These are phyloP conservation scores for Dillenia turbinata DNA, from an alignment of 164 flowering plant genomes.

Conservation along the genomic window DNA sequence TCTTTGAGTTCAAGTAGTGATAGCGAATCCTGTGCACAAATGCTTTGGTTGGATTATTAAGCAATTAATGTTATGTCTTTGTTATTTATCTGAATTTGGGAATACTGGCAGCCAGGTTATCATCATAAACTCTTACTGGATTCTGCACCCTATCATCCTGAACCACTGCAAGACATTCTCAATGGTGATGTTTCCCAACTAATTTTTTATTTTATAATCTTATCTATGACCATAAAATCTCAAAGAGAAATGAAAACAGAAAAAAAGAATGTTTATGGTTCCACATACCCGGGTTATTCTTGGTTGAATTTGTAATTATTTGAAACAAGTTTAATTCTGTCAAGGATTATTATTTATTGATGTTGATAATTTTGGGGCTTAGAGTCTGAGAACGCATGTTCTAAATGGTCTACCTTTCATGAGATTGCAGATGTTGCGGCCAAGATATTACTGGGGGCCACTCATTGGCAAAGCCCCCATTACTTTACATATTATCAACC, in stretches of 20 bases:
- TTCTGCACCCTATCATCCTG: conserved; percentile 78
- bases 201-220: conserved; percentile 1
- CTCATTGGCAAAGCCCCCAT: conserved; percentile 27
- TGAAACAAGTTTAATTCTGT: not conserved
- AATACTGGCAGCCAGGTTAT: conserved; percentile 75
- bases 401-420: conserved; percentile 3
- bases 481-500: conserved; percentile 17
- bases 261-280: not conserved
- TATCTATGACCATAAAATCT: too few species aligned
- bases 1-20: too few species aligned
- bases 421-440: conserved; percentile 10
- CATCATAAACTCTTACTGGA: conserved; percentile 67
- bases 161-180: conserved; percentile 62
- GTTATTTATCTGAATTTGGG: not conserved
- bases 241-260: too few species aligned
- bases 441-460: conserved; percentile 17
- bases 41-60: too few species aligned
- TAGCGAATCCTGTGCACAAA: too few species aligned
- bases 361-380: too few species aligned
- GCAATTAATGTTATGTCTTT: not conserved
- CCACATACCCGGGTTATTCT: not conserved
- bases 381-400: too few species aligned
- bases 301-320: not conserved
- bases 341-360: not conserved
- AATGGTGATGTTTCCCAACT: conserved; percentile 47